Evolutionary conservation across 345 rosid genomes (phyloP), one percentile per base, ranked within the genome.

Genomic region (Eucalyptus guilfoylei): DNA sequence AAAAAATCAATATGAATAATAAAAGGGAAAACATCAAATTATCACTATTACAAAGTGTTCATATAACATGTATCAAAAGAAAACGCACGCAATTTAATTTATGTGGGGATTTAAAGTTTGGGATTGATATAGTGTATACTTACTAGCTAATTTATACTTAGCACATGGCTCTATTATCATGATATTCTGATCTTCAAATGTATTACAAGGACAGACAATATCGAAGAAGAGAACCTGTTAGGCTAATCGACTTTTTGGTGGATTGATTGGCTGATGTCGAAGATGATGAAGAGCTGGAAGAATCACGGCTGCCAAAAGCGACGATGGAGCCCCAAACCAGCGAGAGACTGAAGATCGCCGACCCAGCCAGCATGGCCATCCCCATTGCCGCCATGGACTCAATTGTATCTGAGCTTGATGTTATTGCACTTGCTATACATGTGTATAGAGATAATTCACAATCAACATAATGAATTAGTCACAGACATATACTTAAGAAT

Each of bases 291-390:
- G 93, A 91, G 89, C 85, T 40, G 30, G 85, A 76, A 76, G 92
- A 91, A 80, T 92, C 88, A 42, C 92, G 87, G 90, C 93, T 91
- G 9, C 96, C 96, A 58, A 89, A 93, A 40, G 93, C 93, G 14
- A 93, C 50, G 58, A 93, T 44, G 67, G 93, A 93, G 67, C 93
- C 93, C 96, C 94, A 94, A 60, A 89, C n/a, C 19, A 94, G 37
- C 12, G 96, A 91, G 62, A 93, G 94, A 88, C 83, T 89, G 91
- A 93, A 60, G 52, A 93, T 93, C 21, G 91, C 87, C 24, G 96
- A 92, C 48, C 96, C 96, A 83, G 96, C 94, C 34, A 93, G 90
- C 88, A 94, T 62, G 17, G 93, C 92, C 94, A 93, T 92, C 11
- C 48, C 86, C 93, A 93, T 91, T 72, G 89, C 30, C 50, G 94